Evolutionary conservation across 1,139 yeast species (phyloP).

Genomic region (Chernovozyma sophiae-reginae): DNA sequence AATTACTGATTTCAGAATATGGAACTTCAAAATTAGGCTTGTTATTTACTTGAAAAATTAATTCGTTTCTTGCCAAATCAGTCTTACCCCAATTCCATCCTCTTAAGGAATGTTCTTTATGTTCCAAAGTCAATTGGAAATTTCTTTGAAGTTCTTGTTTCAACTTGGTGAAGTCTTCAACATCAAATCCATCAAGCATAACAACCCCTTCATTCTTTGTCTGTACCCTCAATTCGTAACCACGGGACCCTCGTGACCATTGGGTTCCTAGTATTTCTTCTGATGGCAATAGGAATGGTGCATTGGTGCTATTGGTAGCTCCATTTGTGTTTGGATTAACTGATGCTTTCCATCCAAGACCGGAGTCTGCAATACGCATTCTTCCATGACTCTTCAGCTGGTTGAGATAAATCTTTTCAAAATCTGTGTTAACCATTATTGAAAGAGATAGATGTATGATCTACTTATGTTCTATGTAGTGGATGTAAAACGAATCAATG

Average conservation of each 20-base stretch:
- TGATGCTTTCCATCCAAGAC: slow-evolving; percentile 91
- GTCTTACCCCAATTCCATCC: slow-evolving; percentile 99
- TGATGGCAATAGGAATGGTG: slow-evolving; percentile 81
- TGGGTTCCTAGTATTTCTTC: slow-evolving; percentile 74
- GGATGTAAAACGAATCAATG: too few species aligned
- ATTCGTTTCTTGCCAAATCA: slow-evolving; percentile 87
- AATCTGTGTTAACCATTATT: slow-evolving; percentile 52
- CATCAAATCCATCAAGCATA: slow-evolving; percentile 87
- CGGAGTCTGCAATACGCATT: slow-evolving; percentile 91
- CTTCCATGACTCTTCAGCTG: slow-evolving; percentile 83
- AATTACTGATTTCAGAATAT: slow-evolving; percentile 70
- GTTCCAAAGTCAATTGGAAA: slow-evolving; percentile 70
- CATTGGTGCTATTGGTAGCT: slow-evolving; percentile 41
- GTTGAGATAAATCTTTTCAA: slow-evolving; percentile 83
- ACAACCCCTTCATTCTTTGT: slow-evolving; percentile 87
- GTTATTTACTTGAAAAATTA: slow-evolving; percentile 80
- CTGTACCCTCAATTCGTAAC: slow-evolving; percentile 83
- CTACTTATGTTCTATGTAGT: too few species aligned
- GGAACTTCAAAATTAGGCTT: slow-evolving; percentile 93
- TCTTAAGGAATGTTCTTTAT: slow-evolving; percentile 83
- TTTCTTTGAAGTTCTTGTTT: slow-evolving; percentile 81
- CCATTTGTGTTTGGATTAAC: slow-evolving; percentile 24
- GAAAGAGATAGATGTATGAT: too few species aligned
- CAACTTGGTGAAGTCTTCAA: slow-evolving; percentile 71
- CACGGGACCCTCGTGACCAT: slow-evolving; percentile 95